Evolutionary conservation across 495 filamentous ascomycete species (phyloP), one percentile per base, ranked within the genome.

Genomic region (Penicillium dipodomyicola): DNA sequence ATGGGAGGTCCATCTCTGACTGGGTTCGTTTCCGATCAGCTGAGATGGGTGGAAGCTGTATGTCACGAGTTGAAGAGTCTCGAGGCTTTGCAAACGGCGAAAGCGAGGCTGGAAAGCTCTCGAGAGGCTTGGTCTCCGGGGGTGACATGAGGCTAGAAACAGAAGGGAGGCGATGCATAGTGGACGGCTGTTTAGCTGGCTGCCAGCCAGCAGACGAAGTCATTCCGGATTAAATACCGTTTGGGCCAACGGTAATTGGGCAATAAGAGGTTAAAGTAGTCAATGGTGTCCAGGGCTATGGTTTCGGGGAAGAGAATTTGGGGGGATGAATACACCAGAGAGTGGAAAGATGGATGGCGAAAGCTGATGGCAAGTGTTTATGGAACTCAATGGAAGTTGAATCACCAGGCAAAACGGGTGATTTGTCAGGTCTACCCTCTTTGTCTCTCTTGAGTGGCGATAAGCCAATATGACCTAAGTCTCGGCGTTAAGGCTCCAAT

Each of bases 81-180:
- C 65, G 68, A 32, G 57, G 64, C 55, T 63, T 64, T 64, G 57
- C 66, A 56, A 71, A 71, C 43, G 67, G 75, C 46, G 65, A 75
- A 25, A 63, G 67, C 20, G 68, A 56, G 53, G 70, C 66, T 39
- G 74, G 69, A 70, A 89, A 90, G 44, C 65, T 82, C 44, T 90
- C 87, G 48, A 84, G 72, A 20, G 82, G 81, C 60, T 82, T 77
- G 9, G 77, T 72, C 65, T 89, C 87, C 45, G 88, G 88, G 22
- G 88, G 88, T 35, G 88, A 91, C 84, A 91, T 87, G 37, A 91
- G 78, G 67, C 79, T 89, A 65, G 80, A 76, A 17, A 82, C 74
- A 37, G 74, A 72, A 27, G 79, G 77, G 57, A 82, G 63, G 52
- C 72, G 75, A 72, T 78, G 74, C 77, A 80, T 82, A 48, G 60